Evolutionary conservation across 805 yeast genomes (phyloP).

Genomic region (Priceomyces carsonii): DNA sequence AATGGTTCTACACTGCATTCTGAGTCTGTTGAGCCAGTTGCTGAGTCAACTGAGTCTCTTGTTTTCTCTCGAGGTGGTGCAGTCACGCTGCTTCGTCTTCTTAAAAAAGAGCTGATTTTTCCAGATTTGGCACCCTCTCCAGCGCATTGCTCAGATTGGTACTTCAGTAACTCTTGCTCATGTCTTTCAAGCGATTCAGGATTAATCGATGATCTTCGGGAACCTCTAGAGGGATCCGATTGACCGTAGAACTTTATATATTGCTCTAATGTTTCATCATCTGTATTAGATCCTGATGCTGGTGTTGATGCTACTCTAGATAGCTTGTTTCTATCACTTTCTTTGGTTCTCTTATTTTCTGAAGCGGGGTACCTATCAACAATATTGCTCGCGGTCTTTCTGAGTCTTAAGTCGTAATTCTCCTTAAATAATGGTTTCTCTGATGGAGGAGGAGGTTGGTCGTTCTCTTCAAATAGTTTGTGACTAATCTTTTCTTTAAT

Average conservation of each 20-base stretch:
- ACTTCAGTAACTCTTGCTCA: conserved; percentile 4
- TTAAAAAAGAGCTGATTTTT: conserved; percentile 23
- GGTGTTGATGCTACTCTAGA: conserved; percentile 15
- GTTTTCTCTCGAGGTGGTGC: conserved; percentile 4
- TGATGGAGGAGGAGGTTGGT: conserved; percentile 4
- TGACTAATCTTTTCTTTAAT: conserved; percentile 32
- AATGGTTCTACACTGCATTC: conserved; percentile 8
- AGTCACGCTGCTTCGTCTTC: conserved; percentile 21
- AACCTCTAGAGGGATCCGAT: conserved; percentile 10
- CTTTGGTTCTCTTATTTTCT: not conserved
- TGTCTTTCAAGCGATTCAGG: conserved; percentile 4
- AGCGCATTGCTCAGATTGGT: conserved; percentile 1
- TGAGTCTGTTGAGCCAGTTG: conserved; percentile 2
- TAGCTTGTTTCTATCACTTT: conserved; percentile 3
- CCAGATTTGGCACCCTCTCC: conserved; percentile 2
- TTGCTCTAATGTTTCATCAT: conserved; percentile 37
- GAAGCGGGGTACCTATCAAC: not conserved
- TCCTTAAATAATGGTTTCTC: conserved; percentile 16
- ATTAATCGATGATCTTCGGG: conserved; percentile 13
- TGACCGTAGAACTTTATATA: conserved; percentile 33
- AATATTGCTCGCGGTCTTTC: not conserved
- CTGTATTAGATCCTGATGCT: not conserved
- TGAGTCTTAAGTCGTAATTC: conserved; percentile 13
- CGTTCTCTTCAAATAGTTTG: conserved; percentile 9
- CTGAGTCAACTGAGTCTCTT: conserved; percentile 5